phyloP scores from a whole-genome alignment of 2,329 filamentous ascomycete genomes.

The Dactylellina sp. region DNA sequence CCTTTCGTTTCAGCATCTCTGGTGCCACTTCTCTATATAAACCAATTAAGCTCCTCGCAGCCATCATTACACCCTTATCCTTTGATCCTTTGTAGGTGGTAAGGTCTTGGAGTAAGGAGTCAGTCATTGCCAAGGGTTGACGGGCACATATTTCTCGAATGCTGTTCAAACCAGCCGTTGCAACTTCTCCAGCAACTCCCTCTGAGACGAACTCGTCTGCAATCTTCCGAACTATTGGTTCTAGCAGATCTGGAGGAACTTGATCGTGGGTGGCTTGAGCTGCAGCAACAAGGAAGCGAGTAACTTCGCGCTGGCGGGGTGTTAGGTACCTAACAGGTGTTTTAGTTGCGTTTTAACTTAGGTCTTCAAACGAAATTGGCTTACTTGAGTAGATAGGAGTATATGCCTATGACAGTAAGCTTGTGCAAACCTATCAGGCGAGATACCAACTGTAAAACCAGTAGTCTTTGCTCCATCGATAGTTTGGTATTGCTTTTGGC shows the following conservation, averaged over 20 bases:
- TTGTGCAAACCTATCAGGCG: slow-evolving; percentile 92
- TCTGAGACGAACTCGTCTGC: slow-evolving; percentile 99
- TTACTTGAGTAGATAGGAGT: slow-evolving; percentile 91
- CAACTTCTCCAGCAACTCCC: slow-evolving; percentile 88
- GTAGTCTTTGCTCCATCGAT: slow-evolving; percentile 85
- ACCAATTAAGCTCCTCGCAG: slow-evolving; percentile 88
- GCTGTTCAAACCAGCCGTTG: slow-evolving; percentile 89
- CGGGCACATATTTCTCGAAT: slow-evolving; percentile 93
- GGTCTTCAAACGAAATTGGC: neutral
- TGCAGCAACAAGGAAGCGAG: slow-evolving; percentile 89
- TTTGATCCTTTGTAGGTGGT: slow-evolving; percentile 97
- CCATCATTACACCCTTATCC: slow-evolving; percentile 99
- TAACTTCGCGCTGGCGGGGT: slow-evolving; percentile 87
- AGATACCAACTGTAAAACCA: slow-evolving; percentile 91
- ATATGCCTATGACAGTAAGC: slow-evolving; percentile 86
- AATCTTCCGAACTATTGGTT: slow-evolving; percentile 92
- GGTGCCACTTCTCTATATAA: slow-evolving; percentile 92
- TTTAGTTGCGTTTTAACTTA: slow-evolving; percentile 14
- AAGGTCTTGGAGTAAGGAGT: slow-evolving; percentile 93
- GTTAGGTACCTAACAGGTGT: slow-evolving; percentile 81
- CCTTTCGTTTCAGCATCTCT: slow-evolving; percentile 86
- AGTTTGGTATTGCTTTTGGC: slow-evolving; percentile 87
- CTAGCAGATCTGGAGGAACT: slow-evolving; percentile 90
- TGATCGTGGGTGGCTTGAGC: slow-evolving; percentile 91
- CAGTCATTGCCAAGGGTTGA: slow-evolving; percentile 95